Evolutionary conservation across 1,139 yeast species (phyloP), one percentile per base, ranked within the genome.

Genomic region (Zygoascus meyerae): DNA sequence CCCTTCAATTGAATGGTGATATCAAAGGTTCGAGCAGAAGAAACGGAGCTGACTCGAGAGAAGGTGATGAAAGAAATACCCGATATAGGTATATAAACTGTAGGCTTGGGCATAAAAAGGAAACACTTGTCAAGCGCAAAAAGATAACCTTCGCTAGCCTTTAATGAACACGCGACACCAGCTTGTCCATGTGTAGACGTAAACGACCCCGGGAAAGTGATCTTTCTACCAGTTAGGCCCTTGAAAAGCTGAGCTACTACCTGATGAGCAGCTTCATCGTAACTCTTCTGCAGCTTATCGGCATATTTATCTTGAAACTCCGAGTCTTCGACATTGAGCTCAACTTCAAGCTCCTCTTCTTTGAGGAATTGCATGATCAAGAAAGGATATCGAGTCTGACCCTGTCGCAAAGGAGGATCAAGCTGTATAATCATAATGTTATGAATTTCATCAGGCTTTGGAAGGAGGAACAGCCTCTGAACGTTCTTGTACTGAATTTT

Each of bases 311-410:
- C 69, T 54, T 84, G 81, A 63, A 79, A 89, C 59, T 86, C 97
- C 12, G 78, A 86, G 40, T 90, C 95, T 41, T 83, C 81, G 30
- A 92, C 69, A 61, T 94, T 90, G 55, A 94, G 74, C 62, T 89
- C 96, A 43, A 92, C 82, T 64, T 89, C 97, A 42, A 89, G 79
- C 64, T 86, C 95, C 66, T 92, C 98, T 56, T 87, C 95, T 52
- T 81, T 79, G 51, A 83, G 78, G 64, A 92, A 87, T 68, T 92
- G 98, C 66, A 90, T 70, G 9, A 89, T 94, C 63, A 92, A 71
- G 66, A 87, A 94, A 42, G 97, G 95, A 62, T 92, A 92, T 53
- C 96, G 78, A 0, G 98, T 94, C 70, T 92, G 97, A 48, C 99
- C 99, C 69, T 92, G 92, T 56, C 89, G 77, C 49, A 83, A 64